A percentile compares a stretch with the other conserved stretches of the same genome.
Evolutionary conservation across 2,329 filamentous ascomycete species (phyloP).

Genomic region (Fusarium sp.): DNA sequence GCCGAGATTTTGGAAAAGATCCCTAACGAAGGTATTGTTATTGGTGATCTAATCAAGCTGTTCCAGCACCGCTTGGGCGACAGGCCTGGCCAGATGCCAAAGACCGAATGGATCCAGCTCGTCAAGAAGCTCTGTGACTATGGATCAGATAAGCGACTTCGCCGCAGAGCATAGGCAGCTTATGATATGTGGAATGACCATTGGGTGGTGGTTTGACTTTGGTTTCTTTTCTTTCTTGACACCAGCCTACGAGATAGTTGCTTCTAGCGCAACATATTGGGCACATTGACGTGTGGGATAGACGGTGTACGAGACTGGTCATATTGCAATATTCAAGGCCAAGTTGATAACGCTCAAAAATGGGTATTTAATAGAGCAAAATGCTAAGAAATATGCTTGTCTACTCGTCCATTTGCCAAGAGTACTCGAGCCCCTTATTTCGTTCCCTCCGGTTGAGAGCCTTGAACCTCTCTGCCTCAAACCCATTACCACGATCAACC

Average conservation of each 20-base stretch:
- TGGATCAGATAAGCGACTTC: conserved; percentile 68
- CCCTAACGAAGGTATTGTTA: conserved; percentile 68
- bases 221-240: conserved; percentile 16
- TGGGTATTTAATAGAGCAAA: conserved; percentile 46
- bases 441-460: conserved; percentile 84
- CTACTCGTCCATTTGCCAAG: conserved; percentile 97
- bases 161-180: conserved; percentile 55
- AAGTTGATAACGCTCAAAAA: conserved; percentile 28
- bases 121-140: conserved; percentile 71
- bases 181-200: no score
- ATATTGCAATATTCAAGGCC: neutral
- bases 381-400: conserved; percentile 16
- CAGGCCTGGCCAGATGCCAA: conserved; percentile 66
- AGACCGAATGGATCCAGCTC: conserved; percentile 71
- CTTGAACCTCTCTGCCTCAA: conserved; percentile 93
- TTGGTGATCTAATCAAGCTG: conserved; percentile 67
- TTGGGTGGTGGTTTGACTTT: conserved; percentile 2
- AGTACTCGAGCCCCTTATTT: conserved; percentile 86
- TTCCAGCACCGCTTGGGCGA: conserved; percentile 70
- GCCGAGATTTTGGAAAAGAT: conserved; percentile 70
- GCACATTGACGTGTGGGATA: conserved; percentile 5
- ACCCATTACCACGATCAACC: conserved; percentile 93
- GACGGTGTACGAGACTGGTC: neutral
- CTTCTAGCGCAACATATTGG: neutral
- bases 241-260: neutral